These are phyloP conservation scores for Aspergillus sp. DNA, from an alignment of 2,329 filamentous ascomycete species.

Conservation along the genomic window DNA sequence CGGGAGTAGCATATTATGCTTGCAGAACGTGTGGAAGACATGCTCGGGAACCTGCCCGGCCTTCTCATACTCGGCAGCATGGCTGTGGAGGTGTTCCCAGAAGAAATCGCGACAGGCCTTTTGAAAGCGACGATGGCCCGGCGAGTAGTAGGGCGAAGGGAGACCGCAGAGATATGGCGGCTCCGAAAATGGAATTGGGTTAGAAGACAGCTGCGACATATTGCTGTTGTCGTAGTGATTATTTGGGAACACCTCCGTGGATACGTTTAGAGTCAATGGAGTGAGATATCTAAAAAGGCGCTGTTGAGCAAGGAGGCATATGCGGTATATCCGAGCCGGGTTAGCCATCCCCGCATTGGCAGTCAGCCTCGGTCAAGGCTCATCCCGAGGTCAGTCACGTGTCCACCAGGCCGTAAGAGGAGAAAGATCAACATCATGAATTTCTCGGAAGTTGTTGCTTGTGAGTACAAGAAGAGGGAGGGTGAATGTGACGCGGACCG, in stretches of 20 bases:
- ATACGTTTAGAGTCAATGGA: too few relatives aligned
- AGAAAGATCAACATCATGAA: too few relatives aligned
- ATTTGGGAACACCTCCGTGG: background rate
- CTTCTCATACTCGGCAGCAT: constrained; percentile 71
- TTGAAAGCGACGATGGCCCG: constrained; percentile 67
- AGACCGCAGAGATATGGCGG: constrained; percentile 70
- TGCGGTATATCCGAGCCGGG: too few relatives aligned
- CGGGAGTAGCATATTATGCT: constrained; percentile 70
- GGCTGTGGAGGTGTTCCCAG: constrained; percentile 61
- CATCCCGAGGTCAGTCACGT: too few relatives aligned
- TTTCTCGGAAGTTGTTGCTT: too few relatives aligned
- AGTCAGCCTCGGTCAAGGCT: too few relatives aligned
- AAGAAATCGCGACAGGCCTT: constrained; percentile 68
- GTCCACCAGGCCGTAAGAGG: too few relatives aligned
- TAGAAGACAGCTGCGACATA: constrained; percentile 1
- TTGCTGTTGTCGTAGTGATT: background rate
- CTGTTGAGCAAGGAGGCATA: too few relatives aligned
- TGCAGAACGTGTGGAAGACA: constrained; percentile 66
- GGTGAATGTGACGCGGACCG: too few relatives aligned
- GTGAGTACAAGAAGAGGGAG: too few relatives aligned
- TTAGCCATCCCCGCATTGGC: too few relatives aligned
- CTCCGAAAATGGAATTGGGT: constrained; percentile 67
- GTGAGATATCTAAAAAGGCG: too few relatives aligned
- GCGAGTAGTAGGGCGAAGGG: constrained; percentile 71
- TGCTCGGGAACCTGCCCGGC: constrained; percentile 63